These are phyloP conservation scores for Letharia columbiana DNA, from an alignment of 495 filamentous ascomycete species.

Conservation along the genomic window DNA sequence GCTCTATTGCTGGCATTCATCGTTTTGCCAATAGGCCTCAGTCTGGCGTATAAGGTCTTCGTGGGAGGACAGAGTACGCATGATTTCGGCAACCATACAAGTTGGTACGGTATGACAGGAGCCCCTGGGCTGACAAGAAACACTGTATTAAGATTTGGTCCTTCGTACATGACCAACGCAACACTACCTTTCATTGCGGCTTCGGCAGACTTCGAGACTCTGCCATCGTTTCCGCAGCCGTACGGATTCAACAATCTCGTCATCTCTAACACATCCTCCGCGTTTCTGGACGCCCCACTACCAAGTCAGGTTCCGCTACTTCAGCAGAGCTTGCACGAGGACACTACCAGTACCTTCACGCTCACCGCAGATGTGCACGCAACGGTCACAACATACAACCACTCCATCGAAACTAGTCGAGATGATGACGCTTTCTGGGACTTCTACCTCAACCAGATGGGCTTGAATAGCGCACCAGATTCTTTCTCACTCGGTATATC, in stretches of 20 bases:
- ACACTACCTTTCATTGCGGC: slow-evolving; percentile 7
- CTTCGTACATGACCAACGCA: slow-evolving; percentile 10
- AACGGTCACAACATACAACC: slow-evolving; percentile 10
- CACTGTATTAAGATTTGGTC: background rate
- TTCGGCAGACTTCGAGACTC: slow-evolving; percentile 1
- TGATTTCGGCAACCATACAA: background rate
- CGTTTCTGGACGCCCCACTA: slow-evolving; percentile 6
- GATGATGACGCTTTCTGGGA: slow-evolving; percentile 10
- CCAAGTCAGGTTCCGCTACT: background rate
- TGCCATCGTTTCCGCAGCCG: slow-evolving; percentile 9
- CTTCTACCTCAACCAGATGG: background rate
- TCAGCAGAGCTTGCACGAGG: background rate
- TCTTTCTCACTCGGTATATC: background rate
- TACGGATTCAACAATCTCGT: slow-evolving; percentile 18
- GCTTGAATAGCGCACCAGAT: background rate
- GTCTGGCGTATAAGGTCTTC: slow-evolving; percentile 17
- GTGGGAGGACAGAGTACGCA: background rate
- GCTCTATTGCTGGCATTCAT: background rate
- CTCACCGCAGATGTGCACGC: slow-evolving; percentile 4
- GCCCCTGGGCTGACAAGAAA: slow-evolving; percentile 2
- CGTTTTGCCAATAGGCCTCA: slow-evolving; percentile 4
- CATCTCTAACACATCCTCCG: slow-evolving; percentile 15
- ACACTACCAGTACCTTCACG: background rate
- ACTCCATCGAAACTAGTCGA: slow-evolving; percentile 7
- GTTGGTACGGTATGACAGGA: slow-evolving; percentile 8